Evolutionary conservation across 2,329 filamentous ascomycete species (phyloP).

Genomic region (Aspergillus uvarum): DNA sequence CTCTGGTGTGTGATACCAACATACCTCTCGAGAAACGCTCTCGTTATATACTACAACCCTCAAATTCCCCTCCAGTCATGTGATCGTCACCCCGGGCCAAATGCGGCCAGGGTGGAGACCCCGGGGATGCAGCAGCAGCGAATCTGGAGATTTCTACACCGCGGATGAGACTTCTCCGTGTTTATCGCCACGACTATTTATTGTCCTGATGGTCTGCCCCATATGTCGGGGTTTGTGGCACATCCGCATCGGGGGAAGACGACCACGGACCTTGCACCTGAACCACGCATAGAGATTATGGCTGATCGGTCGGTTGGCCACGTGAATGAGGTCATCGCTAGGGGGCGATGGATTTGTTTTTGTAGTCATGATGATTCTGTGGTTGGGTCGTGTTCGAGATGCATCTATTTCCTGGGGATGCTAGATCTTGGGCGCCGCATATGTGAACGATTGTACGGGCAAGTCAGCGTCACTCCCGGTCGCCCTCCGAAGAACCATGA

Average conservation of each 20-base stretch:
- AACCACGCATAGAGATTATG: neutral
- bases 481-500: neutral
- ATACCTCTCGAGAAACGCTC: neutral
- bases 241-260: neutral
- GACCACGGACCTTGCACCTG: neutral
- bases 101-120: slow-evolving; percentile 5
- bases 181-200: slow-evolving; percentile 8
- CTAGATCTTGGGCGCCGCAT: too few relatives aligned
- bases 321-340: too few relatives aligned
- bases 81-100: slow-evolving; percentile 3
- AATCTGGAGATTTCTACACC: too few relatives aligned
- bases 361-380: neutral
- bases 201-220: neutral
- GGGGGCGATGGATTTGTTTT: too few relatives aligned
- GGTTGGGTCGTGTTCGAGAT: neutral
- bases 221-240: too few relatives aligned
- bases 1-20: neutral
- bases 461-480: too few relatives aligned
- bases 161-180: neutral
- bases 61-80: neutral
- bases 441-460: too few relatives aligned
- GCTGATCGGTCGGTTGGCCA: too few relatives aligned
- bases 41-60: slow-evolving; percentile 1
- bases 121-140: slow-evolving; percentile 2
- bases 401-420: neutral